A percentile compares a stretch with the other conserved stretches of the same genome.
Evolutionary conservation across 495 filamentous ascomycete genomes (phyloP).

Genomic region (Lichina pygmaea): DNA sequence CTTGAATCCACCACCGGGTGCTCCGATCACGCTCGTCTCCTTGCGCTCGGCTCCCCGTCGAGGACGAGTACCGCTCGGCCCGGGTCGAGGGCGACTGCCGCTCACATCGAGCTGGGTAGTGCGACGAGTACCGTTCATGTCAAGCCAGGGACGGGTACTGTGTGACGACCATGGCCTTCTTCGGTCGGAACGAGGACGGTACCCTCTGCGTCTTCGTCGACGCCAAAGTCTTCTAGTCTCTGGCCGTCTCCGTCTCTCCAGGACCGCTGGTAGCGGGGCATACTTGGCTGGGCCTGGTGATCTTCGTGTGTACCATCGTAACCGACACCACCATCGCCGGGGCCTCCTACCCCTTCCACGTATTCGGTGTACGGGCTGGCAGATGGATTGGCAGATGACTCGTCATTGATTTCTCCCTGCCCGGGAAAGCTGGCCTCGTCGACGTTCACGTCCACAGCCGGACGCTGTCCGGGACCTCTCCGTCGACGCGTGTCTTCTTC

Average conservation of each 20-base stretch:
- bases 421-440: no score
- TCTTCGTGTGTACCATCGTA: slow-evolving; percentile 8
- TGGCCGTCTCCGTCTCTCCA: slow-evolving; percentile 82
- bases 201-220: slow-evolving; percentile 51
- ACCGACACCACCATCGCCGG: slow-evolving; percentile 9
- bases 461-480: not conserved
- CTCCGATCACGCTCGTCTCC: no score
- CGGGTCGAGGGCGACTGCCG: no score
- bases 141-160: no score
- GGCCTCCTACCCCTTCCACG: slow-evolving; percentile 13
- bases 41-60: no score
- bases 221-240: slow-evolving; percentile 63
- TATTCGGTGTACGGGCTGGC: slow-evolving; percentile 11
- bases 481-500: slow-evolving; percentile 22
- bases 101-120: no score
- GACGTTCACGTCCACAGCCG: no score
- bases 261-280: slow-evolving; percentile 21
- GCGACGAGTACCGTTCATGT: no score
- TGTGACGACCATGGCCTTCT: no score
- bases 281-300: not conserved
- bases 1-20: no score
- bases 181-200: no score
- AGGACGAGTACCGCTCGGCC: no score
- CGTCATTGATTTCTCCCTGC: slow-evolving; percentile 1
- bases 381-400: slow-evolving; percentile 9